Conservation (phyloP, 2,329 filamentous ascomycete species). For the Didymella glomerata region DNA sequence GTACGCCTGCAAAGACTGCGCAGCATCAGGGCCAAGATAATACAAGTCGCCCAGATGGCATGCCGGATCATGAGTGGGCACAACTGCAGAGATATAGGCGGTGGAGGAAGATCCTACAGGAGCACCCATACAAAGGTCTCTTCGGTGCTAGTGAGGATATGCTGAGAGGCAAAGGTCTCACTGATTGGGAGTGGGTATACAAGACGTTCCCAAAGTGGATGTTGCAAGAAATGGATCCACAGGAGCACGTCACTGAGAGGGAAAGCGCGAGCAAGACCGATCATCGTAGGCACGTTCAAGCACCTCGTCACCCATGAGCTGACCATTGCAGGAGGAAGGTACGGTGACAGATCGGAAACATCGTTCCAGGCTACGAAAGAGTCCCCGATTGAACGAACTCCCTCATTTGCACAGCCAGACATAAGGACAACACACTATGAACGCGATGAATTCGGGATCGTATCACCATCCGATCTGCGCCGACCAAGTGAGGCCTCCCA, state of each 20-base stretch:
- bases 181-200: conserved; percentile 43
- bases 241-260: conserved; percentile 8
- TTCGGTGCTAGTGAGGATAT: conserved; percentile 54
- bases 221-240: conserved; percentile 36
- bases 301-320: not conserved
- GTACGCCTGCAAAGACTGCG: conserved; percentile 27
- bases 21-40: conserved; percentile 35
- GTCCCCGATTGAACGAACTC: conserved; percentile 7
- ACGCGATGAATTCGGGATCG: conserved; percentile 31
- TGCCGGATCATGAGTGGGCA: conserved; percentile 44
- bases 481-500: conserved; percentile 34
- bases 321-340: conserved; percentile 1
- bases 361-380: not conserved
- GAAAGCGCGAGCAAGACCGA: not conserved
- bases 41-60: conserved; percentile 30
- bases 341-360: conserved; percentile 4
- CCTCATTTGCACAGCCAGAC: conserved; percentile 28
- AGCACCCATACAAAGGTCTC: conserved; percentile 55
- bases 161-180: conserved; percentile 43
- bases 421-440: conserved; percentile 29
- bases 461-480: conserved; percentile 46
- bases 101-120: conserved; percentile 46
- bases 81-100: conserved; percentile 39
- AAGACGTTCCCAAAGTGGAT: conserved; percentile 46
- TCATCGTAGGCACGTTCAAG: not conserved